phyloP scores from a whole-genome alignment of 2,329 filamentous ascomycete species.

The Diaporthe ampelina region DNA sequence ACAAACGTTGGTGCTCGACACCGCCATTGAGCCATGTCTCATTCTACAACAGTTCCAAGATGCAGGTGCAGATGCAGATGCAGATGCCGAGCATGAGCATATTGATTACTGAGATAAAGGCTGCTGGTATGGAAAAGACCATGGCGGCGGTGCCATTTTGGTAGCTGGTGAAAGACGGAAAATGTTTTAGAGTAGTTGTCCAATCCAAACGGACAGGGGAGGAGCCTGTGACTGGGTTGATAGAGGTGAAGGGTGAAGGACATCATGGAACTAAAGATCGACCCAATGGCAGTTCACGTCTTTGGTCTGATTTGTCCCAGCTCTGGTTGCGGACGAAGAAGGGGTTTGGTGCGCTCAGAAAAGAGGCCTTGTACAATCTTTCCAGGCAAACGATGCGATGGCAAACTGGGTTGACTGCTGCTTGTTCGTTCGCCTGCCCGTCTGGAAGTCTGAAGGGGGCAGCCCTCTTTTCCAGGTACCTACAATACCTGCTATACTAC shows the following conservation, averaged over 20 bases:
- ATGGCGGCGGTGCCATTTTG: background rate
- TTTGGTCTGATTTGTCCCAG: background rate
- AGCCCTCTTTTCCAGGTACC: conserved; percentile 19
- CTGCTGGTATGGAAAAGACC: background rate
- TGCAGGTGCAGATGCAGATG: conserved; percentile 6
- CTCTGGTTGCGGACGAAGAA: background rate
- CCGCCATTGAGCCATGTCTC: conserved; percentile 19
- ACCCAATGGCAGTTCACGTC: background rate
- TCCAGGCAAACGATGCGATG: conserved; percentile 5
- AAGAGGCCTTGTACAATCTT: background rate
- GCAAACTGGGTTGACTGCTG: background rate
- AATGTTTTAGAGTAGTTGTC: background rate
- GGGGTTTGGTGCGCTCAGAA: background rate
- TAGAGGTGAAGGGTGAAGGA: background rate
- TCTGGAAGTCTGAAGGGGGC: background rate
- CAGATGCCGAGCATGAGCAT: background rate
- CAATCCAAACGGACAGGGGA: background rate
- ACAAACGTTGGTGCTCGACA: background rate
- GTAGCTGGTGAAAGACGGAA: background rate
- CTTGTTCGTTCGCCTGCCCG: background rate
- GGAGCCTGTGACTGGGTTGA: background rate
- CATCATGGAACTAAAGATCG: no score
- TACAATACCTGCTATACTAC: background rate
- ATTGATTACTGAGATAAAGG: background rate
- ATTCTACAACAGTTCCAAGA: background rate